phyloP scores from a whole-genome alignment of 2,329 filamentous ascomycete genomes.

The Pyricularia sp. region DNA sequence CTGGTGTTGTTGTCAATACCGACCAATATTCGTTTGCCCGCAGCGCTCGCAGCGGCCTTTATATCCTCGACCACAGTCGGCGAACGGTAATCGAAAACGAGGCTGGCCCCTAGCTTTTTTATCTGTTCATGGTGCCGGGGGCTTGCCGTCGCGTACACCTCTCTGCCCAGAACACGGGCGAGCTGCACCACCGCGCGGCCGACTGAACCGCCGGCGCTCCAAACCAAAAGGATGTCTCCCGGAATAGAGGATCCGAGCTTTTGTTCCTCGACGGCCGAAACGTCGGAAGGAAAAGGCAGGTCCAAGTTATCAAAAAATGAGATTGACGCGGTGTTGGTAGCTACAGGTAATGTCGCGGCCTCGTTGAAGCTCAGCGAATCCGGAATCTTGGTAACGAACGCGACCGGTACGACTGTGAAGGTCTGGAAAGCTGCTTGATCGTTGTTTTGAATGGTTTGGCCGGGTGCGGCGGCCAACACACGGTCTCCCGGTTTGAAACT shows the following conservation, averaged over 20 bases:
- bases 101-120: slow-evolving; percentile 4
- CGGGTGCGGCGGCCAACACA: slow-evolving; percentile 8
- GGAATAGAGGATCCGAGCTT: not conserved
- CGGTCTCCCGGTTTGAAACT: slow-evolving; percentile 14
- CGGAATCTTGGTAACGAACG: not conserved
- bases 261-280: not conserved
- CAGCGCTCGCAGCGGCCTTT: slow-evolving; percentile 11
- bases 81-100: slow-evolving; percentile 7
- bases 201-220: slow-evolving; percentile 7
- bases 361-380: not conserved
- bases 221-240: slow-evolving; percentile 6
- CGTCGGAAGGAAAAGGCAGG: not conserved
- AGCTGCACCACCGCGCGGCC: slow-evolving; percentile 7
- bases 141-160: slow-evolving; percentile 7
- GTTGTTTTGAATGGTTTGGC: slow-evolving; percentile 6
- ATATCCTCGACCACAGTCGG: not conserved
- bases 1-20: not conserved
- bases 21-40: not conserved
- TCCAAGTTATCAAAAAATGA: slow-evolving; percentile 4
- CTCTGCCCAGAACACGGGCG: slow-evolving; percentile 5
- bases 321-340: not conserved
- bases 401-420: slow-evolving; percentile 5
- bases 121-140: slow-evolving; percentile 7
- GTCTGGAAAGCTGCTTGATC: slow-evolving; percentile 10
- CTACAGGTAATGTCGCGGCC: slow-evolving; percentile 1